Conservation (phyloP, 345 rosid species). For the Bruguiera gymnorhiza region DNA sequence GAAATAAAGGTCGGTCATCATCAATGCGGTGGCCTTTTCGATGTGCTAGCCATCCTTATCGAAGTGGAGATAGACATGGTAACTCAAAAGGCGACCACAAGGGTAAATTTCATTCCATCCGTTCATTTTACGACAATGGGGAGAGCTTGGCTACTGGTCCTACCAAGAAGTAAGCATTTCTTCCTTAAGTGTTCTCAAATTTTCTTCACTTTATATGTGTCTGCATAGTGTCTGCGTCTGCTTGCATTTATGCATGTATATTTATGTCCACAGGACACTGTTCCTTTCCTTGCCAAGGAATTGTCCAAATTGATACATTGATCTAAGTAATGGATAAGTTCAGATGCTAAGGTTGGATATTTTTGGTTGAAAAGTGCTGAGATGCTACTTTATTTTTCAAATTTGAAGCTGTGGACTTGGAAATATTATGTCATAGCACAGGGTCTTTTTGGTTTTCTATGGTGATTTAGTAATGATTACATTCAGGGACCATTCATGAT, state of each 20-base stretch:
- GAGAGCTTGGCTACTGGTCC: constrained; percentile 16
- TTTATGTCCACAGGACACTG: too few relatives aligned
- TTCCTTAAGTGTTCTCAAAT: neutral
- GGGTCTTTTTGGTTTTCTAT: too few relatives aligned
- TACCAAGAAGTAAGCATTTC: constrained; percentile 35
- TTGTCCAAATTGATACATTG: neutral
- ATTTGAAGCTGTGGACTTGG: too few relatives aligned
- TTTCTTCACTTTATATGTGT: neutral
- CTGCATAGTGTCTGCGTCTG: too few relatives aligned
- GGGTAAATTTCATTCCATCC: constrained; percentile 26
- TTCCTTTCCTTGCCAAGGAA: too few relatives aligned
- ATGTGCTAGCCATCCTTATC: constrained; percentile 23
- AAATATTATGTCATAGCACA: too few relatives aligned
- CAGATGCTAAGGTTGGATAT: too few relatives aligned
- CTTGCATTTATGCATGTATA: too few relatives aligned
- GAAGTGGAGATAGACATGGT: constrained; percentile 20
- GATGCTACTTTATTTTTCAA: too few relatives aligned
- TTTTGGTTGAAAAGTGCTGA: too few relatives aligned
- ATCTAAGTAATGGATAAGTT: neutral
- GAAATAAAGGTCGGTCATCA: constrained; percentile 28
- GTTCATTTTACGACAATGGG: constrained; percentile 23
- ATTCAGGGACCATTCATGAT: too few relatives aligned
- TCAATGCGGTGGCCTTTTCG: constrained; percentile 27
- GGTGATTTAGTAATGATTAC: too few relatives aligned
- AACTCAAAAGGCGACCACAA: constrained; percentile 19